These are phyloP conservation scores for Xanthoconium separans DNA, from an alignment of 1,284 basidiomycete genomes.

Conservation along the genomic window DNA sequence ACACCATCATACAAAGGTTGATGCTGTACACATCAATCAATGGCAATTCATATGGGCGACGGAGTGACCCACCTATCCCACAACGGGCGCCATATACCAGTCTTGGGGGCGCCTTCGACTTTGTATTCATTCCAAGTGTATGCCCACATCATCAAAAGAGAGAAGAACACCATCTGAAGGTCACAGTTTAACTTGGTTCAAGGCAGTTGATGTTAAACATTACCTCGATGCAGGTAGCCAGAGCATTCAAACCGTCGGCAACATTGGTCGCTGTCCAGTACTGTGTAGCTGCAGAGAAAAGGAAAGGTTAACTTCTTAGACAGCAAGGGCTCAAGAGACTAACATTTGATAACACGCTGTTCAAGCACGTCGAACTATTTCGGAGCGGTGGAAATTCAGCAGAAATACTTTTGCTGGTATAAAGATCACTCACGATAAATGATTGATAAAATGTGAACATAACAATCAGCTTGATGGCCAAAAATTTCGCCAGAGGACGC, in stretches of 20 bases:
- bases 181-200: constrained; percentile 1
- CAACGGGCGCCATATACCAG: constrained; percentile 61
- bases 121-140: constrained; percentile 72
- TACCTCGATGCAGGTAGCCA: constrained; percentile 82
- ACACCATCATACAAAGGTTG: constrained; percentile 56
- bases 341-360: constrained; percentile 61
- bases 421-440: constrained; percentile 54
- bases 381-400: not conserved
- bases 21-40: constrained; percentile 45
- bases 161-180: constrained; percentile 77
- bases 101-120: constrained; percentile 36
- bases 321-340: constrained; percentile 2
- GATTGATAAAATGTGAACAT: constrained; percentile 84
- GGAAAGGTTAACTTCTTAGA: not conserved
- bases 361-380: constrained; percentile 58
- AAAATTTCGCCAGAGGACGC: constrained; percentile 81
- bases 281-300: constrained; percentile 47
- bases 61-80: constrained; percentile 60
- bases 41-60: not conserved
- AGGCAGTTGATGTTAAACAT: not conserved
- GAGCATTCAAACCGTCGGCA: constrained; percentile 78
- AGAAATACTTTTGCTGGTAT: not conserved
- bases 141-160: constrained; percentile 77
- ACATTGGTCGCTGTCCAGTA: constrained; percentile 83
- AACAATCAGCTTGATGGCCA: constrained; percentile 82